Base-by-base conservation (phyloP, 176 grass and related monocot genomes). In the Aegilops speltoides region DNA sequence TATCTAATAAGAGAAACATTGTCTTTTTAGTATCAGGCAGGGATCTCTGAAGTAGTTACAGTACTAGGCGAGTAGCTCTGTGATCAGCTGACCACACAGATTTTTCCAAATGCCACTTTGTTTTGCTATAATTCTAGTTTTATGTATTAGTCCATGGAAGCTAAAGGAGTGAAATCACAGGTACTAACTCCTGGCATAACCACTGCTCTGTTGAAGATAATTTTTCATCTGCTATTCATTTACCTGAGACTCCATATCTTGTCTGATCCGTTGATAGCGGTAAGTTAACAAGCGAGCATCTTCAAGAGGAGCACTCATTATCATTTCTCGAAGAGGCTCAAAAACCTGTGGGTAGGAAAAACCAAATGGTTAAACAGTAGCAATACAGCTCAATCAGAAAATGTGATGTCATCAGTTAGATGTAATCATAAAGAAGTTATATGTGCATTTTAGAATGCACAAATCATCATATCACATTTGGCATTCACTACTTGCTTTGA, bases 181-280 rank as follows among this genome's bases (percentile, higher is more conserved):
- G 73, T 54, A 52, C 74, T 56, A 56, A 5, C 26, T 57, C 46
- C 74, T 56, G 9, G 48, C 48, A 76, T 29, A 29, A 26, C 73
- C 73, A 50, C 41, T 76, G 40, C 43, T 76, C 41, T 75, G 23
- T 11, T 79, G 13, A 75, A 82, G 8, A 56, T 15, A 28, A 71
- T 78, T 19, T 41, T 73, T 34, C 10, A 20, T 32, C 34, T 75
- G 33, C 20, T 45, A 48, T 64, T 16, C 12, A 38, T 79, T 79
- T 91, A 99, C 97, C 94, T 99, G 97, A 74, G 97, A 94, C 45
- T 99, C 97, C 89, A 96, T 91, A 86, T 99, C 97, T 87, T 99
- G 97, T 91, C 97, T 99, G 77, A 99, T 99, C 56, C 89, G 86
- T 83, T 94, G 90, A 73, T 99, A 99, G 61, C 90, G 97, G 66